Evolutionary conservation across 2,329 filamentous ascomycete genomes (phyloP).

Genomic region (Exophiala oligosperma): DNA sequence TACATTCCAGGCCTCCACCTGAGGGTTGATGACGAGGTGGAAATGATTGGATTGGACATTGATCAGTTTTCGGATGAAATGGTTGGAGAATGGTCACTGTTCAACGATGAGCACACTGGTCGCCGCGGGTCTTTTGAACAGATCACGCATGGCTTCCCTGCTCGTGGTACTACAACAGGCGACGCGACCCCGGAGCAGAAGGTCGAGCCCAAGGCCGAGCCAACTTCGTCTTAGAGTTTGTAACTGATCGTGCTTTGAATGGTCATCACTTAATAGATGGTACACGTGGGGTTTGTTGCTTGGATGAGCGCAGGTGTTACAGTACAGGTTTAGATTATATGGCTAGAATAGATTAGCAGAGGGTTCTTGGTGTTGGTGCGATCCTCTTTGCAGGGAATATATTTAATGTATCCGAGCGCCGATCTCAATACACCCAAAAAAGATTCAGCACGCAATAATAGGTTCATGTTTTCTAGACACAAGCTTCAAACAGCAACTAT

Average conservation of each 20-base stretch:
- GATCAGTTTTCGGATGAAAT: constrained; percentile 59
- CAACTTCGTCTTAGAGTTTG: background rate
- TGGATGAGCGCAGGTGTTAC: background rate
- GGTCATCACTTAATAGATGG: background rate
- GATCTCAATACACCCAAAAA: too few relatives aligned
- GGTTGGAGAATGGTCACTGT: constrained; percentile 51
- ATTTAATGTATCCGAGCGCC: too few relatives aligned
- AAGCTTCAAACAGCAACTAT: too few relatives aligned
- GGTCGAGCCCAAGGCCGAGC: constrained; percentile 8
- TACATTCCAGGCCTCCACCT: constrained; percentile 51
- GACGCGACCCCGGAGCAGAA: constrained; percentile 10
- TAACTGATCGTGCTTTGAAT: too few relatives aligned
- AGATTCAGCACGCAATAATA: too few relatives aligned
- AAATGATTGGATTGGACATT: constrained; percentile 56
- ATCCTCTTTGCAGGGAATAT: too few relatives aligned
- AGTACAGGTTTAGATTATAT: background rate
- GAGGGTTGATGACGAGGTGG: constrained; percentile 55
- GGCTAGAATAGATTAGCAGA: too few relatives aligned
- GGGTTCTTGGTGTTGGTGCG: too few relatives aligned
- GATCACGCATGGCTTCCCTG: constrained; percentile 16
- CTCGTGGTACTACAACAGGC: constrained; percentile 4
- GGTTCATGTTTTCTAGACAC: too few relatives aligned
- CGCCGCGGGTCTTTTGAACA: constrained; percentile 13
- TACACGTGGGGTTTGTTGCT: background rate
- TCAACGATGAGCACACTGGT: constrained; percentile 13